A percentile compares a stretch with the other conserved stretches of the same genome.
These are phyloP conservation scores for Colletotrichum sp. DNA, from an alignment of 2,329 filamentous ascomycete species.

Conservation along the genomic window DNA sequence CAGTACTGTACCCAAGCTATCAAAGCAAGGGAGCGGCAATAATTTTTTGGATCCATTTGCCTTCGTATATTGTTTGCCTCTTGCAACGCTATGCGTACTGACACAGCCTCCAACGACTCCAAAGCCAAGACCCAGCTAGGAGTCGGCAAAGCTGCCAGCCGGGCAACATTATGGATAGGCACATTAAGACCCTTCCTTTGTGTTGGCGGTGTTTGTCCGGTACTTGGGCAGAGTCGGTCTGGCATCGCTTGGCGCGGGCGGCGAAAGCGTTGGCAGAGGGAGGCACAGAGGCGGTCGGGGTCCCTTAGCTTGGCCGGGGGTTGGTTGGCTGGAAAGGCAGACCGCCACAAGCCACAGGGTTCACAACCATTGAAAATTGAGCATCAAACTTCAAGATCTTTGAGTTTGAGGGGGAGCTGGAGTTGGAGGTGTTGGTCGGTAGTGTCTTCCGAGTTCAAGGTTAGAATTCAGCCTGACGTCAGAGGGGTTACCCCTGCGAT, in stretches of 20 bases:
- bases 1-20: background rate
- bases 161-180: background rate
- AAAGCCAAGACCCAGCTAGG: background rate
- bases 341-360: background rate
- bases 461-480: background rate
- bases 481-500: background rate
- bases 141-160: background rate
- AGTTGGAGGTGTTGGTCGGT: background rate
- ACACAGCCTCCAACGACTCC: background rate
- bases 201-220: background rate
- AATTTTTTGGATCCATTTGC: background rate
- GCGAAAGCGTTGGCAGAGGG: background rate
- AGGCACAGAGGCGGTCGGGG: background rate
- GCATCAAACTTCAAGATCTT: background rate
- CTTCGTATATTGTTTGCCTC: background rate
- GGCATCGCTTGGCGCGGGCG: constrained; percentile 8
- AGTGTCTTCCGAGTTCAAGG: background rate
- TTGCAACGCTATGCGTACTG: background rate
- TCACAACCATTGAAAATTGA: background rate
- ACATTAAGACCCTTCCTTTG: background rate
- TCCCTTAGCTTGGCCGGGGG: background rate
- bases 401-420: background rate
- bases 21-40: background rate
- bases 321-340: background rate
- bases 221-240: background rate